Percentiles rank a stretch among this genome's conserved stretches.
Evolutionary conservation across 805 yeast species (phyloP).

Genomic region (Candida montana): DNA sequence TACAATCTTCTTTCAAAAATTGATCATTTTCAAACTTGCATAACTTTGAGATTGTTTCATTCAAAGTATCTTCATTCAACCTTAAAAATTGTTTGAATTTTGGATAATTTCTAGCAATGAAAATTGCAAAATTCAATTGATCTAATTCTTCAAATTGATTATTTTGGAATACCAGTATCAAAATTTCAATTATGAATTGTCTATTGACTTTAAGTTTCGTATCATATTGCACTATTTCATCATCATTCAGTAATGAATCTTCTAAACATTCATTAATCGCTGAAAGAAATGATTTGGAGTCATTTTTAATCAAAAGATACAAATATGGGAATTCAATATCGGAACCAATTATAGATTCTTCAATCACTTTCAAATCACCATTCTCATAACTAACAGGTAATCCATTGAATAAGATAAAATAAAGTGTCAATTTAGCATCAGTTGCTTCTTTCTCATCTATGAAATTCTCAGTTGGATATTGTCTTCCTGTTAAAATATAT

Average conservation of each 20-base stretch:
- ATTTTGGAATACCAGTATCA: constrained; percentile 51
- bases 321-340: constrained; percentile 63
- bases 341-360: constrained; percentile 13
- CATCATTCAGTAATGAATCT: constrained; percentile 67
- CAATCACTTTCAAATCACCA: constrained; percentile 29
- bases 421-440: constrained; percentile 46
- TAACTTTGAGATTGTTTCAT: constrained; percentile 42
- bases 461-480: constrained; percentile 65
- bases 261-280: constrained; percentile 81
- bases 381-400: constrained; percentile 28
- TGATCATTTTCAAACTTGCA: constrained; percentile 34
- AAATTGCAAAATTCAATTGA: constrained; percentile 47
- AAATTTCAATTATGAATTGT: constrained; percentile 71
- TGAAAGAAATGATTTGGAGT: constrained; percentile 56
- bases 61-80: constrained; percentile 55
- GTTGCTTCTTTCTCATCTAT: constrained; percentile 31
- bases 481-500: constrained; percentile 67
- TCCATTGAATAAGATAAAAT: constrained; percentile 57
- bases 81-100: constrained; percentile 81
- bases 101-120: constrained; percentile 74
- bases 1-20: constrained; percentile 49
- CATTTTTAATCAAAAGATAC: constrained; percentile 45
- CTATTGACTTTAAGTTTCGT: constrained; percentile 43
- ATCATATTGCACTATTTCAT: constrained; percentile 29
- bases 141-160: constrained; percentile 28